Percentiles rank a stretch among this genome's conserved stretches.
Evolutionary conservation across 1,284 basidiomycete genomes (phyloP).

Genomic region (Rhizoctonia solani): DNA sequence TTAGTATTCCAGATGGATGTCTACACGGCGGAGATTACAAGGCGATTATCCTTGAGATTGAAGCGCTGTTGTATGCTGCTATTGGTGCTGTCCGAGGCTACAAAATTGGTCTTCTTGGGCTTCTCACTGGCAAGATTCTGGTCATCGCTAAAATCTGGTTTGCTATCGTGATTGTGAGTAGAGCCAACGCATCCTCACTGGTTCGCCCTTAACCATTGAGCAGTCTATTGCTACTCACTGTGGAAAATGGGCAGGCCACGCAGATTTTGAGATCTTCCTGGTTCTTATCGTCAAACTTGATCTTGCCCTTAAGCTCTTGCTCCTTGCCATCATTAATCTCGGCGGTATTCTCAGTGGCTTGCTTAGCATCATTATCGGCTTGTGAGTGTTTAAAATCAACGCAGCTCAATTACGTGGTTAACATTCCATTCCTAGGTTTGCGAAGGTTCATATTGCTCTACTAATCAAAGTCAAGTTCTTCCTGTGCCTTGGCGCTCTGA

Average conservation of each 20-base stretch:
- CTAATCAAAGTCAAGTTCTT: conserved; percentile 20
- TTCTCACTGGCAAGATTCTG: conserved; percentile 20
- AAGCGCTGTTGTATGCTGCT: conserved; percentile 20
- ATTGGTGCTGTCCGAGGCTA: conserved; percentile 10
- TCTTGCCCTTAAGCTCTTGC: conserved; percentile 16
- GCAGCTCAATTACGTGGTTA: neutral
- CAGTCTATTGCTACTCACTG: conserved; percentile 32
- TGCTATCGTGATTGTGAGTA: conserved; percentile 20
- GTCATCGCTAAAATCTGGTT: conserved; percentile 21
- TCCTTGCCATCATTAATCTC: conserved; percentile 13
- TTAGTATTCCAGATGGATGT: neutral
- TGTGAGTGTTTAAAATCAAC: conserved; percentile 1
- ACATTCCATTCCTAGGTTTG: conserved; percentile 4
- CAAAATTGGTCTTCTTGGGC: conserved; percentile 28
- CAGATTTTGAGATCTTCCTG: neutral
- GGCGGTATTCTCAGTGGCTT: conserved; percentile 11
- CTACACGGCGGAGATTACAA: conserved; percentile 7
- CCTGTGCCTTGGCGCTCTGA: conserved; percentile 23
- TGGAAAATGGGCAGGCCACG: conserved; percentile 22
- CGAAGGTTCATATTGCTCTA: conserved; percentile 11
- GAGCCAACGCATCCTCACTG: neutral
- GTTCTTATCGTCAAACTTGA: conserved; percentile 19
- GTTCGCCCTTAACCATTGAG: neutral
- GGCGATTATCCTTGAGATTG: conserved; percentile 22
- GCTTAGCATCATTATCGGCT: conserved; percentile 1